Base-by-base conservation (phyloP, 148 eudicot genomes). In the Vaccinium macrocarpon region DNA sequence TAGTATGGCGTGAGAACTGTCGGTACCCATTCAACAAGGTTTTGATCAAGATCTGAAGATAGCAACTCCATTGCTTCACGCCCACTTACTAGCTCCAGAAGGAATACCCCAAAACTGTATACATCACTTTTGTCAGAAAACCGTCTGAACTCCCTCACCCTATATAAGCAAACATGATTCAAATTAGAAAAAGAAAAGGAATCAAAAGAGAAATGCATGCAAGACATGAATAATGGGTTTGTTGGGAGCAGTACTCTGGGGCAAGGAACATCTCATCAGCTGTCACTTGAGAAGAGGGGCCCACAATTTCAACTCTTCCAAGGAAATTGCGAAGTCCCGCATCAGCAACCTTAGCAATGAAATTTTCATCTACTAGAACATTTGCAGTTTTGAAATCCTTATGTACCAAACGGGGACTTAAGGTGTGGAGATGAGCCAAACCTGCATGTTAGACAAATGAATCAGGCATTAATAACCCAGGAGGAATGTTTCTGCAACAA, bases 301-400 rank as follows among this genome's bases (percentile, higher is more conserved):
- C 95, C 0, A 93, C 98, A 82, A 85, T 78, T 76, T 96, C 99
- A 84, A 88, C 87, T 92, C 88, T 88, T 83, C 94, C 98, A 55
- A 96, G 93, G 84, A 96, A 94, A 90, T 92, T 96, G 81, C 95
- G 92, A 32, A 96, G 86, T 77, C 99, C 99, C 27, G 99, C 94
- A 90, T 96, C 99, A 73, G 99, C 99, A 87, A 96, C 98, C 89
- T 96, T 96, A n/a, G 99, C 96, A 10, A 95, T 93, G 86, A 94
- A 93, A 88, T 93, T 96, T 88, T 96, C 99, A 86, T 96, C 99
- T 53, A 96, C 99, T 82, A 96, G 99, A 83, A 96, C 99, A 85
- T 96, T 96, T 78, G 97, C 92, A 64, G 99, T 94, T 87, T 96
- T 96, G 89, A 96, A 96, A 88, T 96, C 95, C 88, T 95, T 96